Evolutionary conservation across 495 filamentous ascomycete genomes (phyloP), one percentile per base, ranked within the genome.

Genomic region (Usnea hakonensis): DNA sequence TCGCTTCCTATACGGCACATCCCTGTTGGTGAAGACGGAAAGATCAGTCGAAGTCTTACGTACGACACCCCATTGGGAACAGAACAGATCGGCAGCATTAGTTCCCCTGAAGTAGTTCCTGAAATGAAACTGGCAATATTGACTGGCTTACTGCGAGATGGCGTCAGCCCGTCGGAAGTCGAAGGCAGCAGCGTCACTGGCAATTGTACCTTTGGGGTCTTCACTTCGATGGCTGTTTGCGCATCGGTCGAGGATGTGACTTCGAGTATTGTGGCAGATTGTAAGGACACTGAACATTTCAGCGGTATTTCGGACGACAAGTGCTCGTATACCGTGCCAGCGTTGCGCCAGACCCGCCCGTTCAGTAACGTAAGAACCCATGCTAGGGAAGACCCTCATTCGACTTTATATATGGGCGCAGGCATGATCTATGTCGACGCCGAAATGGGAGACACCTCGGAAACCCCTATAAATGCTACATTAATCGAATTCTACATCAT

Each of bases 401-500:
- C n/a, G 21, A 52, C 46, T 6, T 30, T 52, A 9, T 52, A 30
- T 9, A 30, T 52, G 21, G 21, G 46, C 28, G 46, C 46, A 21
- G 28, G 46, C 46, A 52, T 37, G 36, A 37, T 37, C 36, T 37
- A 6, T 11, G 36, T 37, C 36, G 17, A 30, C 28, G 28, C 46
- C n/a, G 6, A 52, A 52, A 9, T 6, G 6, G 28, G 46, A 16
- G 28, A 23, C 28, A 52, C 46, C 46, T 21, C n/a, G 28, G 46
- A 23, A 23, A 52, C 28, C 46, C n/a, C n/a, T 21, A 52, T 30
- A 52, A 30, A 52, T 30, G 28, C 6, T 23, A 52, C 46, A 52
- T 52, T 52, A 17, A 21, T 52, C 21, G 46, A 52, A 30, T 52
- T 52, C 46, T 52, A 52, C 28, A 16, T 52, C 46, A 52, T 52